A percentile compares a stretch with the other conserved stretches of the same genome.
phyloP scores from a whole-genome alignment of 805 yeast genomes.

The Myxozyma kluyveri region DNA sequence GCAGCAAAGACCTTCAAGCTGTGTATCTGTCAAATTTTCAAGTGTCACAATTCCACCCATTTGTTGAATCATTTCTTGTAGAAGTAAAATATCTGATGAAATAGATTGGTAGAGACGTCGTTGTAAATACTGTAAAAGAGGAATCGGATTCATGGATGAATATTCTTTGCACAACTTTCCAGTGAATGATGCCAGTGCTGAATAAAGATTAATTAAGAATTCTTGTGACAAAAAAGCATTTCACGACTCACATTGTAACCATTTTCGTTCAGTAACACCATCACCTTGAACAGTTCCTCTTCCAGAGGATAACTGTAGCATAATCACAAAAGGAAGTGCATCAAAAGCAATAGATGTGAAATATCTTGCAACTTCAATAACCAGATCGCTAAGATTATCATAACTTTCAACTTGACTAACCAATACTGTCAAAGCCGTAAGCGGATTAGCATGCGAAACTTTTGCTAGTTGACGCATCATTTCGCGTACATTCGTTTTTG shows the following conservation, averaged over 20 bases:
- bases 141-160: constrained; percentile 57
- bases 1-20: constrained; percentile 63
- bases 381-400: constrained; percentile 74
- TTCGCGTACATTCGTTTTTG: constrained; percentile 70
- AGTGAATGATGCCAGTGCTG: constrained; percentile 69
- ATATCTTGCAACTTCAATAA: constrained; percentile 73
- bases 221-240: background rate
- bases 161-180: constrained; percentile 64
- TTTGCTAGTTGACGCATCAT: constrained; percentile 73
- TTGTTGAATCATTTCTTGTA: constrained; percentile 62
- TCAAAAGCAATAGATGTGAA: constrained; percentile 84
- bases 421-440: constrained; percentile 68
- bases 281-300: constrained; percentile 67
- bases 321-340: constrained; percentile 66
- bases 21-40: constrained; percentile 63
- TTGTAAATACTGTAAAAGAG: constrained; percentile 57
- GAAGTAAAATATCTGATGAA: constrained; percentile 57
- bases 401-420: constrained; percentile 86
- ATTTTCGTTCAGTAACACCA: constrained; percentile 75
- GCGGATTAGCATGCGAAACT: constrained; percentile 70
- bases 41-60: constrained; percentile 80
- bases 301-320: constrained; percentile 68
- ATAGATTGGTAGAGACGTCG: constrained; percentile 63
- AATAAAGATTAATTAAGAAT: background rate
- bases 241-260: constrained; percentile 58